Base-by-base conservation (phyloP, 2,329 filamentous ascomycete species). In the Scedosporium apiospermum region DNA sequence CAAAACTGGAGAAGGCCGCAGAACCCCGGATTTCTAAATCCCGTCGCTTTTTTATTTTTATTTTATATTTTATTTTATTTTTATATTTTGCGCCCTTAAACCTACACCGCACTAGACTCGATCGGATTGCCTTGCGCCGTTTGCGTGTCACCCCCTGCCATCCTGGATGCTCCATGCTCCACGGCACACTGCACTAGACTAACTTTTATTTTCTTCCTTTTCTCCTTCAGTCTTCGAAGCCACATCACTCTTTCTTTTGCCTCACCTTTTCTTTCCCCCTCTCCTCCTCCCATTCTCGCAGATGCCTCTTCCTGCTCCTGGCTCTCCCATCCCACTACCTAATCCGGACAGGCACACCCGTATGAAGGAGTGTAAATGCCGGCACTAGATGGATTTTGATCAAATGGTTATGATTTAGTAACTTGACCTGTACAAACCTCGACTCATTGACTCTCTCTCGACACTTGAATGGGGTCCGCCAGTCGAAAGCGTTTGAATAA, bases 1-100 rank as follows among this genome's bases (percentile, higher is more conserved):
- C 30, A 58, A 62, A 34, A 64, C 62, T 57, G 63, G 57, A 23
- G 21, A 34, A 49, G 44, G 10, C 44, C 16, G 5, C 44, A 49
- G 44, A 49, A 49, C 18, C 51, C 51, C 51, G 18, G 51, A 23
- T 23, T 55, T 55, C 51, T 23, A 55, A 21, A 55, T 30, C 23
- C 51, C 7, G 21, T 23, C 23, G 3, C 12, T 16, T 55, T 61
- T 18, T 34, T 57, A 9, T 27, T 9, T 14, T 18, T 21, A 51
- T 61, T 18, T 38, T 27, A 16, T 49, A 26, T 53, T n/a, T 23
- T n/a, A 10, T 59, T 61, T 18, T 49, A 12, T 60, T 53, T 23
- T 42, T 18, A 38, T 14, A 12, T 18, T 59, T 61, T 18, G 34
- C 53, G 34, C 59, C n/a, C 57, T 49, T 49, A 6, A 21, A 14